Conservation (phyloP, 225 moss, liverwort and hornwort species). For the Asterella californica region DNA sequence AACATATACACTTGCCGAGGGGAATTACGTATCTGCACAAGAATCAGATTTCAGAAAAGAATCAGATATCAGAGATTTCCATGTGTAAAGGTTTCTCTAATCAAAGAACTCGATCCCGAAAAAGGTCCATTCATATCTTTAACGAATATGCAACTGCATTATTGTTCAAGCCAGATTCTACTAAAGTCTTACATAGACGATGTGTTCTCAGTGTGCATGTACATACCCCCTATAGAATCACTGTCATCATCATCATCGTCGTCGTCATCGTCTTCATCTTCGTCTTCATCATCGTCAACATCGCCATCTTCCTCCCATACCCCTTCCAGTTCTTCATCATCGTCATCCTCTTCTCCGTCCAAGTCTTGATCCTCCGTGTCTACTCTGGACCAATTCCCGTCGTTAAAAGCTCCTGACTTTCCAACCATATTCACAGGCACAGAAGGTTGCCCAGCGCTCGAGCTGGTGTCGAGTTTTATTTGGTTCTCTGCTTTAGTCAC, state of each 20-base stretch:
- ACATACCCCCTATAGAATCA: conserved; percentile 21
- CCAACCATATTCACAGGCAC: conserved; percentile 27
- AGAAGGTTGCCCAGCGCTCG: conserved; percentile 16
- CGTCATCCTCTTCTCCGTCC: conserved; percentile 36
- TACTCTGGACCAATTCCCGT: conserved; percentile 58
- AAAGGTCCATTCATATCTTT: not conserved
- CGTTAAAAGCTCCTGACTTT: conserved; percentile 39
- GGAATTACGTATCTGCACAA: not conserved
- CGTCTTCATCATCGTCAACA: conserved; percentile 35
- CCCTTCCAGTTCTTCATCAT: conserved; percentile 38
- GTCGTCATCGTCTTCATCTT: conserved; percentile 26
- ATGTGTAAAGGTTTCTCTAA: not conserved
- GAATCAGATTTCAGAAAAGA: not conserved
- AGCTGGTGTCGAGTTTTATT: conserved; percentile 29
- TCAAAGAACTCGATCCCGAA: not conserved
- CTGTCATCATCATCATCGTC: conserved; percentile 31
- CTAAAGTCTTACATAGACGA: not conserved
- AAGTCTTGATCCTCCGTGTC: conserved; percentile 61
- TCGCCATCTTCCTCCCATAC: conserved; percentile 45
- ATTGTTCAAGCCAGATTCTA: too few relatives aligned
- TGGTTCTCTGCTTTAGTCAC: conserved; percentile 54
- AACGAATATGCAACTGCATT: not conserved
- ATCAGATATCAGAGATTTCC: not conserved
- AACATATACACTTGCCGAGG: not conserved
- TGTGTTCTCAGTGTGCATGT: conserved; percentile 20